These are phyloP conservation scores for Misopates orontium DNA, from an alignment of 257 asterid species.

Conservation along the genomic window DNA sequence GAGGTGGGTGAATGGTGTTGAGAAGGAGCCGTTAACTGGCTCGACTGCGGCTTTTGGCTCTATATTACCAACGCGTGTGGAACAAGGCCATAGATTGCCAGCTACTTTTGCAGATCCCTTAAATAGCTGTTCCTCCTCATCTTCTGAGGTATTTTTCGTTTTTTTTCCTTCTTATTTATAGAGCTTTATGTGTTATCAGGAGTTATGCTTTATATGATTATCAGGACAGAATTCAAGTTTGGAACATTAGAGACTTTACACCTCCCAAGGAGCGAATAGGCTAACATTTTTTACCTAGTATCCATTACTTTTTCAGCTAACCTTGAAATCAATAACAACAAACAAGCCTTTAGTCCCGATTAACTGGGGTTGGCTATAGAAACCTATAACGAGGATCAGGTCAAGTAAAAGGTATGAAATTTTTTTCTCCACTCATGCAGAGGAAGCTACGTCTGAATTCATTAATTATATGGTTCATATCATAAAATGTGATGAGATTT, in stretches of 20 bases:
- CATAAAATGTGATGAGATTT: no score
- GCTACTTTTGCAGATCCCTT: slow-evolving; percentile 55
- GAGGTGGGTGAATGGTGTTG: slow-evolving; percentile 62
- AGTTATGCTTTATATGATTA: background rate
- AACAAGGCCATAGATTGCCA: slow-evolving; percentile 48
- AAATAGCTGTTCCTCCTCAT: slow-evolving; percentile 59
- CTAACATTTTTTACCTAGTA: background rate
- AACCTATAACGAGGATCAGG: no score
- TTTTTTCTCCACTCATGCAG: no score
- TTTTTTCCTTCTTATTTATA: slow-evolving; percentile 5
- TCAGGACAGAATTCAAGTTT: slow-evolving; percentile 19
- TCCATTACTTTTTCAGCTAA: background rate
- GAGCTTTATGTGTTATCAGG: background rate
- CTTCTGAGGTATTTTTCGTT: slow-evolving; percentile 52
- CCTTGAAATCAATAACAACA: background rate
- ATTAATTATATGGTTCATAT: no score
- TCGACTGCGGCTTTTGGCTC: slow-evolving; percentile 81
- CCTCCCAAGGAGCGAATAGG: background rate
- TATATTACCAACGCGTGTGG: slow-evolving; percentile 50
- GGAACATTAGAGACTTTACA: background rate
- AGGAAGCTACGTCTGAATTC: no score
- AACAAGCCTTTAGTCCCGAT: no score
- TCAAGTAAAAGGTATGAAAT: no score
- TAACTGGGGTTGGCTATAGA: no score
- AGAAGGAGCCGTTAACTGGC: slow-evolving; percentile 58